Conservation (phyloP, 2,329 filamentous ascomycete species). For the Clarireedia monteithiana region DNA sequence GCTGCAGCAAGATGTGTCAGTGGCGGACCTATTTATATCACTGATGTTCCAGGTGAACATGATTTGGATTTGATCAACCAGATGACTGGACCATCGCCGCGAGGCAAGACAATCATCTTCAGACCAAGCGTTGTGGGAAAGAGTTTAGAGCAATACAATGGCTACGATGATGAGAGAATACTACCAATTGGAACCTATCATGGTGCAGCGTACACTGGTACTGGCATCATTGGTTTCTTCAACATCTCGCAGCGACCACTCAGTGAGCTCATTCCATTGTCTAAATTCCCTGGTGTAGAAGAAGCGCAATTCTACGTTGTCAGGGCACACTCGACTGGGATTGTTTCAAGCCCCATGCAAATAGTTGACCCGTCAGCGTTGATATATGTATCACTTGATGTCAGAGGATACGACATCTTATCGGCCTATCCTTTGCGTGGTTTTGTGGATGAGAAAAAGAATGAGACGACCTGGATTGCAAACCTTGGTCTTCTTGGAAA, state of each 20-base stretch:
- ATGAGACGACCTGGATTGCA: constrained; percentile 45
- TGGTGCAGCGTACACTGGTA: constrained; percentile 59
- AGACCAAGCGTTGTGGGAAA: constrained; percentile 69
- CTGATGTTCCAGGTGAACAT: constrained; percentile 78
- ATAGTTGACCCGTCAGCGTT: constrained; percentile 39
- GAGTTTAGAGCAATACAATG: constrained; percentile 63
- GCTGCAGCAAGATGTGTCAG: constrained; percentile 84
- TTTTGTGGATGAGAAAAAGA: constrained; percentile 39
- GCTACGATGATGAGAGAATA: constrained; percentile 64
- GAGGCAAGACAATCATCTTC: constrained; percentile 71
- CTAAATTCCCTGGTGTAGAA: constrained; percentile 64
- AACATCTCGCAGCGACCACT: constrained; percentile 61
- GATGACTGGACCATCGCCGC: constrained; percentile 68
- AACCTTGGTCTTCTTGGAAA: constrained; percentile 75
- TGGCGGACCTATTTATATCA: constrained; percentile 91
- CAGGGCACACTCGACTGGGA: constrained; percentile 61
- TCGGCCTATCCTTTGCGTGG: constrained; percentile 60
- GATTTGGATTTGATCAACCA: constrained; percentile 67
- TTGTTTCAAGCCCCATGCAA: constrained; percentile 46
- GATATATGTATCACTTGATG: constrained; percentile 53
- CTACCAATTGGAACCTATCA: constrained; percentile 76
- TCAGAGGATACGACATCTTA: constrained; percentile 72
- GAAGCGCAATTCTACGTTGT: constrained; percentile 57
- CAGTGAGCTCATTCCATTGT: constrained; percentile 62
- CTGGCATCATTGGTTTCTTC: constrained; percentile 75